Conservation (phyloP, 2,329 filamentous ascomycete genomes). For the Claviceps pazoutovae region DNA sequence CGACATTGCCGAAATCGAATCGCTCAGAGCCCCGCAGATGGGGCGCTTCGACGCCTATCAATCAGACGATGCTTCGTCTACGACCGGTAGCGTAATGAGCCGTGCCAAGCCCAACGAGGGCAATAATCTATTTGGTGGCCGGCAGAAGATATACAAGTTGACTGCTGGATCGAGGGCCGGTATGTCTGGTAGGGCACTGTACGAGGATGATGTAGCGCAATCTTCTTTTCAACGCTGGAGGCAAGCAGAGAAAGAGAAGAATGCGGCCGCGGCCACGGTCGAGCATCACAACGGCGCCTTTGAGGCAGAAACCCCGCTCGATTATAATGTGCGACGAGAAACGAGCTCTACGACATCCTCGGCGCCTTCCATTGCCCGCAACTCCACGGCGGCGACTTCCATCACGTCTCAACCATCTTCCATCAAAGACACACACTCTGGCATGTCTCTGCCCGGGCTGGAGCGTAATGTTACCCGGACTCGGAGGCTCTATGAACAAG, state of each 20-base stretch:
- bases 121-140: slow-evolving; percentile 85
- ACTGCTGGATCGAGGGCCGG: slow-evolving; percentile 38
- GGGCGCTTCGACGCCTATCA: slow-evolving; percentile 51
- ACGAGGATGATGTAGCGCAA: slow-evolving; percentile 73
- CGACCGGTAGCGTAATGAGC: slow-evolving; percentile 62
- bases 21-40: slow-evolving; percentile 50
- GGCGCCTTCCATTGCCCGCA: slow-evolving; percentile 50
- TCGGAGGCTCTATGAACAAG: slow-evolving; percentile 70
- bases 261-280: slow-evolving; percentile 25
- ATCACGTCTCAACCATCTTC: slow-evolving; percentile 49
- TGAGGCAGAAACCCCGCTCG: slow-evolving; percentile 37
- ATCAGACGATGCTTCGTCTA: slow-evolving; percentile 57
- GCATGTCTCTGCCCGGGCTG: slow-evolving; percentile 26
- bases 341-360: slow-evolving; percentile 78
- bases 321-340: slow-evolving; percentile 63
- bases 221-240: slow-evolving; percentile 74
- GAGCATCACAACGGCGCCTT: slow-evolving; percentile 20
- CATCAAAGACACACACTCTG: slow-evolving; percentile 32
- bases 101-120: slow-evolving; percentile 72
- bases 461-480: slow-evolving; percentile 58
- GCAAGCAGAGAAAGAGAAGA: slow-evolving; percentile 44
- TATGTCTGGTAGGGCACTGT: slow-evolving; percentile 57
- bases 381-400: slow-evolving; percentile 81
- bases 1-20: slow-evolving; percentile 86
- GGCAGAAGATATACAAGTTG: slow-evolving; percentile 91